Base-by-base conservation (phyloP, 495 filamentous ascomycete species). In the Penicillium angulare region DNA sequence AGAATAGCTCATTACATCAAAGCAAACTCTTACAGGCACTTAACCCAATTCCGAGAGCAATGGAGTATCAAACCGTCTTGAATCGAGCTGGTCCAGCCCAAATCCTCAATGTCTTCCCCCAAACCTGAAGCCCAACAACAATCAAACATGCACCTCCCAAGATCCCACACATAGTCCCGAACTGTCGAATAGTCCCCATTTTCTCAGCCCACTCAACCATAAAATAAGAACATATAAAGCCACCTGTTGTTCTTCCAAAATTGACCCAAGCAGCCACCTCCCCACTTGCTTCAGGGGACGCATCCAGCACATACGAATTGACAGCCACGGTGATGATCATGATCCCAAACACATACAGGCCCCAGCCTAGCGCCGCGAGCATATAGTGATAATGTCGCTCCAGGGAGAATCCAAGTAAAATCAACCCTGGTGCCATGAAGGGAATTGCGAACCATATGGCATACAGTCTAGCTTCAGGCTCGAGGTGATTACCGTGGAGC, bases 271-370 rank as follows among this genome's bases (percentile, higher is more conserved):
- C 75, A 0, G 68, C 74, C 8, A 86, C 80, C 60, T 84, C 81
- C 9, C 79, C 81, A 16, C 67, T 72, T 3, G 0, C 80, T 50
- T 78, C 78, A 9, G 79, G 81, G 55, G 83, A 85, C 23, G 66
- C 64, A 59, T 86, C 83, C 17, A 87, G 74, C 3, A 77, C 69
- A 53, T 86, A 86, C 6, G 79, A 77, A 47, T 76, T 82, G 17
- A 86, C 65, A 0, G 77, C 79, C 0, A 82, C 79, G 0, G 83
- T 87, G 9, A 79, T 75, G 58, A 87, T 77, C 77, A 89, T 86
- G 58, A 86, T 77, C 0, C 80, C 81, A 49, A 80, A 78, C 12
- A 79, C 74, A 46, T 82, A 80, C 2, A 78, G 57, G 4, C 74
- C 82, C 76, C 75, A 77, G n/a, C 65, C 74, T n/a, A 85, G 60